phyloP scores from a whole-genome alignment of 2,329 filamentous ascomycete genomes.

The Geosmithia flava region DNA sequence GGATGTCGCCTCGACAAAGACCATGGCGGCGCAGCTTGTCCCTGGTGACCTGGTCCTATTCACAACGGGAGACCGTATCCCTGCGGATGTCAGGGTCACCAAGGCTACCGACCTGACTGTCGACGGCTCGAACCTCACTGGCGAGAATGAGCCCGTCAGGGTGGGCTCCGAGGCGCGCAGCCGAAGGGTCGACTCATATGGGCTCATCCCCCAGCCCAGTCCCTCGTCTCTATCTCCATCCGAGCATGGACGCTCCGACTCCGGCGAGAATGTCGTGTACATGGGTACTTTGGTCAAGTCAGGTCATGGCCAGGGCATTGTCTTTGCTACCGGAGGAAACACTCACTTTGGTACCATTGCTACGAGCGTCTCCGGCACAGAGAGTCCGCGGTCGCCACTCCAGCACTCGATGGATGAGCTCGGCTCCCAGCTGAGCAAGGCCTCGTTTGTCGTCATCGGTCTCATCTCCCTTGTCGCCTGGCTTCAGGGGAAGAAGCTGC shows the following conservation, averaged over 20 bases:
- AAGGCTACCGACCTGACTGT: conserved; percentile 82
- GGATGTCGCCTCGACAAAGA: conserved; percentile 67
- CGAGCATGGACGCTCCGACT: conserved; percentile 27
- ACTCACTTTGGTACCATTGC: conserved; percentile 97
- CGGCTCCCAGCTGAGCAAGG: conserved; percentile 89
- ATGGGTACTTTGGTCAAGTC: conserved; percentile 96
- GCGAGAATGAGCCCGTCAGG: conserved; percentile 85
- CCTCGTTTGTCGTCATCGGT: conserved; percentile 88
- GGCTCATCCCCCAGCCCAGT: conserved; percentile 23
- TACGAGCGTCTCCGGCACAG: conserved; percentile 84
- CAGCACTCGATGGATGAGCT: conserved; percentile 97
- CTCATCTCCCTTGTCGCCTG: conserved; percentile 87
- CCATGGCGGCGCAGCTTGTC: conserved; percentile 78
- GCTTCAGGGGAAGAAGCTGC: conserved; percentile 73
- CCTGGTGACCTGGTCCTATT: conserved; percentile 90
- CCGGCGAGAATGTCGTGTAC: conserved; percentile 85
- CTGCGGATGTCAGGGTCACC: conserved; percentile 89
- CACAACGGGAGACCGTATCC: conserved; percentile 90
- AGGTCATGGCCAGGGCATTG: conserved; percentile 87
- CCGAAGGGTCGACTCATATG: conserved; percentile 13
- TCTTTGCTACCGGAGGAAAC: conserved; percentile 88
- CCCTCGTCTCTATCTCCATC: conserved; percentile 13
- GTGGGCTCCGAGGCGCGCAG: conserved; percentile 54
- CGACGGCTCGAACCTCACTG: conserved; percentile 92
- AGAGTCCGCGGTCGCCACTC: conserved; percentile 85